phyloP scores from a whole-genome alignment of 129 eudicot genomes.

The Oenanthe sinensis region DNA sequence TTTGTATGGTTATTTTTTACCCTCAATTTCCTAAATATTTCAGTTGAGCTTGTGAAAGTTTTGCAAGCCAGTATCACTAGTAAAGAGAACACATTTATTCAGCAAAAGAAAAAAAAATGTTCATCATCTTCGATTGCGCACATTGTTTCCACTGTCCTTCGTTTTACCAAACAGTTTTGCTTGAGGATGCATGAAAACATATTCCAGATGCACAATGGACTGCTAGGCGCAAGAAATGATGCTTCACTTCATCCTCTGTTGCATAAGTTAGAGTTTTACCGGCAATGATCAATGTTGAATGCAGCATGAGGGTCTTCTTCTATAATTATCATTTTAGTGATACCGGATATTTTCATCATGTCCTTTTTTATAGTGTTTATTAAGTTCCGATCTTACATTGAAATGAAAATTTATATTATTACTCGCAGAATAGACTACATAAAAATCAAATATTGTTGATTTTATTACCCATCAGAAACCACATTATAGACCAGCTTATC shows the following conservation, averaged over 20 bases:
- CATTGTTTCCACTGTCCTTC: slow-evolving; percentile 41
- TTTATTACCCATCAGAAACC: slow-evolving; percentile 65
- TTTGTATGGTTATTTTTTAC: too few relatives aligned
- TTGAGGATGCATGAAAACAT: slow-evolving; percentile 65
- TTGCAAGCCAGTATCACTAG: too few relatives aligned
- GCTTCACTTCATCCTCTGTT: slow-evolving; percentile 34
- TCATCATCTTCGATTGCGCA: slow-evolving; percentile 63
- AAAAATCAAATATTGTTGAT: slow-evolving; percentile 54
- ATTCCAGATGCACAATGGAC: slow-evolving; percentile 56
- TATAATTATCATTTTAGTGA: slow-evolving; percentile 13
- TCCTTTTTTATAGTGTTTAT: slow-evolving; percentile 23
- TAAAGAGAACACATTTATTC: too few relatives aligned
- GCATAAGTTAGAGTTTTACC: slow-evolving; percentile 50
- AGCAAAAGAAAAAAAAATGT: too few relatives aligned
- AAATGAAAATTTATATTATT: slow-evolving; percentile 41
- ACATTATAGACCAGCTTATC: slow-evolving; percentile 32
- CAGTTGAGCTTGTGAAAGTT: too few relatives aligned
- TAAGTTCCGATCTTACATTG: slow-evolving; percentile 17
- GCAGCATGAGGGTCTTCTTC: slow-evolving; percentile 29
- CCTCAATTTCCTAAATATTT: too few relatives aligned
- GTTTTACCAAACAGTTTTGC: slow-evolving; percentile 58
- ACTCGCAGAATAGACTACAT: slow-evolving; percentile 63
- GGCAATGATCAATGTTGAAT: slow-evolving; percentile 46
- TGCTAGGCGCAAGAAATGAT: slow-evolving; percentile 41
- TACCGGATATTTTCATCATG: slow-evolving; percentile 31